These are phyloP conservation scores for Emergomyces africanus DNA, from an alignment of 2,329 filamentous ascomycete genomes.

Conservation along the genomic window DNA sequence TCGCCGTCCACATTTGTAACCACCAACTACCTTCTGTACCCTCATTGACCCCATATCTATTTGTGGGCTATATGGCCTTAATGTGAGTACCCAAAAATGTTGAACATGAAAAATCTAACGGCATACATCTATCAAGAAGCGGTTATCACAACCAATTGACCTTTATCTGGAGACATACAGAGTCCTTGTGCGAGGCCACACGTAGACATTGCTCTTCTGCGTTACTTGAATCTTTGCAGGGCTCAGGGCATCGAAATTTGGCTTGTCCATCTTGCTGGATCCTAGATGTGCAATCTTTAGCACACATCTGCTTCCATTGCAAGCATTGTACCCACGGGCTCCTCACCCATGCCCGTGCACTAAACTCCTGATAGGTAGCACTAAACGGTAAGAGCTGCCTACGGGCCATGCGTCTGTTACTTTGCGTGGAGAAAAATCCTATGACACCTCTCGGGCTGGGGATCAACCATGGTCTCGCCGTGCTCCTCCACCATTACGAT, in stretches of 20 bases:
- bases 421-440: not conserved
- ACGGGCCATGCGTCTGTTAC: not conserved
- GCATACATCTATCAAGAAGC: not conserved
- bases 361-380: not conserved
- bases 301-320: not conserved
- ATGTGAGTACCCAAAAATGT: not conserved
- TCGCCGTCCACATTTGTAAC: not conserved
- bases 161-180: not conserved
- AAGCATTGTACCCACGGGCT: not conserved
- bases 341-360: not conserved
- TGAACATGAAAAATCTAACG: not conserved
- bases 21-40: not conserved
- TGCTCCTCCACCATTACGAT: not conserved
- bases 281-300: not conserved
- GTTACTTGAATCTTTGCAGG: not conserved
- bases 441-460: not conserved
- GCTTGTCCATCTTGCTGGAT: not conserved
- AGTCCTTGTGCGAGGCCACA: not conserved
- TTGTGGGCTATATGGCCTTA: not conserved
- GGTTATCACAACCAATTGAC: not conserved
- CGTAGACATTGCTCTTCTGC: not conserved
- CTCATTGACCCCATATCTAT: not conserved
- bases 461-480: not conserved
- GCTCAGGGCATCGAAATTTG: not conserved
- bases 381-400: not conserved